Conservation (phyloP, 2,329 filamentous ascomycete genomes). For the Dryadomyces quercus-mongolicae region DNA sequence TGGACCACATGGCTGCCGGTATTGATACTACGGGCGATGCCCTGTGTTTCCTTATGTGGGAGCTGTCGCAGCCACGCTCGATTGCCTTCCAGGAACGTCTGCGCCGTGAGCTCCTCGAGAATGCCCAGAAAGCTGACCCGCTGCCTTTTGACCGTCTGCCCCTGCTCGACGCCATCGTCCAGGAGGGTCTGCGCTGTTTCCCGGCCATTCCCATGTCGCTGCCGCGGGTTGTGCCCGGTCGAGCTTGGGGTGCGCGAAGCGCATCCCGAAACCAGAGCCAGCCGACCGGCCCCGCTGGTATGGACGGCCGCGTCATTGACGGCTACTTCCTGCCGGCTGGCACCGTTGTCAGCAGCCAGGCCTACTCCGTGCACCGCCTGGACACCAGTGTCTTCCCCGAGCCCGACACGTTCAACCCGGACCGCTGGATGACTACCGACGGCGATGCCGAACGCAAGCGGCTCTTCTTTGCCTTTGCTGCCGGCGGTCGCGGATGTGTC, state of each 20-base stretch:
- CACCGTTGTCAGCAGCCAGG: conserved; percentile 48
- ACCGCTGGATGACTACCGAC: conserved; percentile 66
- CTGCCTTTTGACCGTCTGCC: conserved; percentile 35
- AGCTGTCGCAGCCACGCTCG: conserved; percentile 50
- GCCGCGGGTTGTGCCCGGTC: conserved; percentile 43
- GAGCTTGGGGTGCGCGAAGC: neutral
- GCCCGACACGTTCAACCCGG: conserved; percentile 66
- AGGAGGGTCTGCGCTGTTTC: conserved; percentile 49
- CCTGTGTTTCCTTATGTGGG: conserved; percentile 60
- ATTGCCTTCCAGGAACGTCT: conserved; percentile 37
- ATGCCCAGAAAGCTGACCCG: neutral
- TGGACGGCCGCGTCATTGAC: conserved; percentile 39
- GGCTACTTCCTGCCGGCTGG: conserved; percentile 39
- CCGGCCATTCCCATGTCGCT: conserved; percentile 56
- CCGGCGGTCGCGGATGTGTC: conserved; percentile 52
- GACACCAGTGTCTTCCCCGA: conserved; percentile 61
- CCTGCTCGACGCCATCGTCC: conserved; percentile 51
- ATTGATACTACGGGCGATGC: conserved; percentile 62
- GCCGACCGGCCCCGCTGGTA: too few relatives aligned
- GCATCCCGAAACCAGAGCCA: neutral
- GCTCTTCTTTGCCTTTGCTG: conserved; percentile 53
- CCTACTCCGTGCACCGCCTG: conserved; percentile 46
- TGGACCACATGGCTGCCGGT: conserved; percentile 60
- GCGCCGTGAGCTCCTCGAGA: conserved; percentile 33
- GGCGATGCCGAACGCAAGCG: conserved; percentile 60